Evolutionary conservation across 78 protist genomes (phyloP).

Genomic region (Protostelium mycophagum): DNA sequence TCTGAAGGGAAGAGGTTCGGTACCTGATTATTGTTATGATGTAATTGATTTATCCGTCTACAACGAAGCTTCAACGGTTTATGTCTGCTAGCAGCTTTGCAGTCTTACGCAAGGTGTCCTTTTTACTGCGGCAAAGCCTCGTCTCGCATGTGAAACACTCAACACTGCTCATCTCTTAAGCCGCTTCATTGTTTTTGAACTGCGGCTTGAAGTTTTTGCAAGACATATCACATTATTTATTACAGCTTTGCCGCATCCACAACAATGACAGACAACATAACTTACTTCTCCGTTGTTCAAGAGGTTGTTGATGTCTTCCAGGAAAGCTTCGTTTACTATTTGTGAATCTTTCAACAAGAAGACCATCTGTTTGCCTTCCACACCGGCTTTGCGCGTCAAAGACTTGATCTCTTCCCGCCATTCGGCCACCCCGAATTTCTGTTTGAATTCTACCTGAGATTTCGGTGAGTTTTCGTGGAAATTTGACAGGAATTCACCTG

Average conservation of each 20-base stretch:
- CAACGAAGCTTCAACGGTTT: no score
- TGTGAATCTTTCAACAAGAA: conserved; percentile 90
- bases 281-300: conserved; percentile 82
- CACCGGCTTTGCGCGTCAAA: conserved; percentile 46
- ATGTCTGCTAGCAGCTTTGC: no score
- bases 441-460: conserved; percentile 55
- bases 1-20: conserved; percentile 76
- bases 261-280: no score
- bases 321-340: conserved; percentile 69
- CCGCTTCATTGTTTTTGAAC: no score
- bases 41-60: no score
- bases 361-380: conserved; percentile 59
- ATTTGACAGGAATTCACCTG: conserved; percentile 24
- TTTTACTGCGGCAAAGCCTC: no score
- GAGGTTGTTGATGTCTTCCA: conserved; percentile 86
- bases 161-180: no score
- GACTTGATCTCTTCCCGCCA: conserved; percentile 75
- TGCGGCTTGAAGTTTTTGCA: no score
- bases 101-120: no score
- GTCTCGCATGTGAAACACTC: no score
- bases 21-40: conserved; percentile 6
- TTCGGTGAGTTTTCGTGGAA: background rate
- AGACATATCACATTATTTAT: no score
- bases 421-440: conserved; percentile 61
- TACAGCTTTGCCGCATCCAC: no score